Evolutionary conservation across 495 filamentous ascomycete species (phyloP), one percentile per base, ranked within the genome.

Genomic region (Delitschia confertaspora): DNA sequence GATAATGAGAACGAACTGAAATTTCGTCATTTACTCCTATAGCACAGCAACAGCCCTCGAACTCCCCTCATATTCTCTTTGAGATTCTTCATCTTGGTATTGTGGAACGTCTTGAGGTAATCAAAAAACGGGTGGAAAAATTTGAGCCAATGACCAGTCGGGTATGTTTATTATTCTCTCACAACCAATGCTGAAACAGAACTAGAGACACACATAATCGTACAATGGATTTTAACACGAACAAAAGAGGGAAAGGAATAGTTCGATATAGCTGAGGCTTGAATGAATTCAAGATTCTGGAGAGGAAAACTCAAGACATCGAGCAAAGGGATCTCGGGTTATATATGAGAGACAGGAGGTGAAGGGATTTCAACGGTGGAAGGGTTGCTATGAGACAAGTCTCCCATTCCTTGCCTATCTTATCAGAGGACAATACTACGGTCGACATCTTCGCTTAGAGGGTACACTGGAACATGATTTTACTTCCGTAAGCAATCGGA

Each of bases 401-500:
- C 39, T 22, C 8, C 20, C 39, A 56, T 56, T 56, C 53, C 47
- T 51, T 56, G 35, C 53, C 30, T 48, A 11, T 16, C n/a, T n/a
- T n/a, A n/a, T n/a, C n/a, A 18, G 35, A 37, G 37, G 32, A 53
- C 37, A 53, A 47, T 47, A 26, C 22, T 38, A 38, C 6, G 31
- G 42, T 45, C 16, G 37, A 47, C 44, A 53, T 53, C 43, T 44
- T 23, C 47, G 18, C 18, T 43, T 19, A 41, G 13, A 32, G 18
- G 36, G 18, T 11, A 33, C 30, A 48, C 26, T 22, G 19, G 36
- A 20, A 22, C 14, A 20, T 10, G 27, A 27, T 45, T 27, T 26
- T 20, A 21, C 8, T 20, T 43, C 27, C 19, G 26, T 21, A 21
- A 14, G 27, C n/a, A 14, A 16, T 9, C 16, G 11, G 27, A 33